Conservation (phyloP, 208 protist species). For the Vickermania spadyakhi region DNA sequence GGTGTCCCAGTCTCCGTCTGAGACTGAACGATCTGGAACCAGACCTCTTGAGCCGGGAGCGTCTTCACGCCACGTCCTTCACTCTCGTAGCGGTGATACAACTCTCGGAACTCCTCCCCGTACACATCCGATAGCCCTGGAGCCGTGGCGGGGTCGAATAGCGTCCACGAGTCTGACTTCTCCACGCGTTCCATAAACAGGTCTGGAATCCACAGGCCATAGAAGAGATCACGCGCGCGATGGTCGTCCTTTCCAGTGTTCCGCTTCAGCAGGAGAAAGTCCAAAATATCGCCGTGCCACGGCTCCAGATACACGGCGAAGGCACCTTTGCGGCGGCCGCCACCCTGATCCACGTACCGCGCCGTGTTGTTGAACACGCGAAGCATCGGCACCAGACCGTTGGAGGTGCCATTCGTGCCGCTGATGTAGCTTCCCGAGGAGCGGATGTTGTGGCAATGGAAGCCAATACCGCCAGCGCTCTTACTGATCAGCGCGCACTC, state of each 20-base stretch:
- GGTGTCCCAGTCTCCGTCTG: constrained; percentile 99
- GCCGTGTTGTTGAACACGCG: constrained; percentile 99
- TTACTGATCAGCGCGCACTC: constrained; percentile 97
- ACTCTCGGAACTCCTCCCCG: constrained; percentile 93
- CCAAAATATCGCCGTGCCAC: constrained; percentile 99
- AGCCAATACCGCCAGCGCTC: constrained; percentile 97
- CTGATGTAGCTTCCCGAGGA: constrained; percentile 94
- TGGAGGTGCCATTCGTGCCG: constrained; percentile 96
- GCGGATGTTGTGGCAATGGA: constrained; percentile 97
- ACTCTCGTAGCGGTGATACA: constrained; percentile 93
- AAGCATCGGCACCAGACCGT: constrained; percentile 98
- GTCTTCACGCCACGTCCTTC: constrained; percentile 80
- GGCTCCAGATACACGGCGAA: constrained; percentile 99
- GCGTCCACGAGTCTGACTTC: constrained; percentile 90
- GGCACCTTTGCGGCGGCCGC: constrained; percentile 97
- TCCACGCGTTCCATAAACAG: constrained; percentile 99
- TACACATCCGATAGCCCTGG: constrained; percentile 94
- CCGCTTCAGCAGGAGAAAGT: constrained; percentile 97
- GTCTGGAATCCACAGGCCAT: constrained; percentile 98
- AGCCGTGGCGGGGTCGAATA: constrained; percentile 97
- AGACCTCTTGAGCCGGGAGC: constrained; percentile 96
- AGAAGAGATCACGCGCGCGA: constrained; percentile 98
- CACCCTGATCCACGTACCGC: constrained; percentile 97
- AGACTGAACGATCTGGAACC: constrained; percentile 97
- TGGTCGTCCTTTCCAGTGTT: constrained; percentile 98